Conservation (phyloP, 345 rosid species). For the Citrus unshiu region DNA sequence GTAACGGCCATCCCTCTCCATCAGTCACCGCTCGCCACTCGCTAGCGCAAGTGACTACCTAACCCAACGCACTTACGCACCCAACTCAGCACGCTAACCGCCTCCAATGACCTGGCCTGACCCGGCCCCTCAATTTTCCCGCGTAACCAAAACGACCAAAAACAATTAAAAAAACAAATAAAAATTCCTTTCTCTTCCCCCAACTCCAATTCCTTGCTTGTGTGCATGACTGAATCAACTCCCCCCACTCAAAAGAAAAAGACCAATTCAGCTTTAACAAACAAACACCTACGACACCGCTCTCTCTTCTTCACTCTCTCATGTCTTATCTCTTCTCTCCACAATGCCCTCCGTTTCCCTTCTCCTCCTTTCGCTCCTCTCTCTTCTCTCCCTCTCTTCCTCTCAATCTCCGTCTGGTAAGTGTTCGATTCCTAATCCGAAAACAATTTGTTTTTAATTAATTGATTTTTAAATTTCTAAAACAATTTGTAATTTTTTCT, state of each 20-base stretch:
- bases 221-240: constrained; percentile 26
- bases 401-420: constrained; percentile 46
- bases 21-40: neutral
- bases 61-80: neutral
- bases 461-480: neutral
- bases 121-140: constrained; percentile 28
- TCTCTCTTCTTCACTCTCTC: constrained; percentile 7
- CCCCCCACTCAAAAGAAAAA: constrained; percentile 15
- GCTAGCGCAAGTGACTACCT: neutral
- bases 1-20: neutral
- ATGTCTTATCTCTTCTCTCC: constrained; percentile 17
- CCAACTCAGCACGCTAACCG: constrained; percentile 7
- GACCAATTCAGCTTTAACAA: constrained; percentile 40
- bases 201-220: constrained; percentile 52
- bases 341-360: constrained; percentile 16
- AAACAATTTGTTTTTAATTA: neutral
- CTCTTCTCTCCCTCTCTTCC: constrained; percentile 30
- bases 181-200: constrained; percentile 33
- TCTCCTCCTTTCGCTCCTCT: constrained; percentile 19
- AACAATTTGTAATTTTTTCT: neutral
- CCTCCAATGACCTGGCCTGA: constrained; percentile 27
- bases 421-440: neutral
- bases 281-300: neutral
- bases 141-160: constrained; percentile 25
- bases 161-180: neutral